Conservation (phyloP, 2,329 filamentous ascomycete species). For the Arthrobotrys megalospora region DNA sequence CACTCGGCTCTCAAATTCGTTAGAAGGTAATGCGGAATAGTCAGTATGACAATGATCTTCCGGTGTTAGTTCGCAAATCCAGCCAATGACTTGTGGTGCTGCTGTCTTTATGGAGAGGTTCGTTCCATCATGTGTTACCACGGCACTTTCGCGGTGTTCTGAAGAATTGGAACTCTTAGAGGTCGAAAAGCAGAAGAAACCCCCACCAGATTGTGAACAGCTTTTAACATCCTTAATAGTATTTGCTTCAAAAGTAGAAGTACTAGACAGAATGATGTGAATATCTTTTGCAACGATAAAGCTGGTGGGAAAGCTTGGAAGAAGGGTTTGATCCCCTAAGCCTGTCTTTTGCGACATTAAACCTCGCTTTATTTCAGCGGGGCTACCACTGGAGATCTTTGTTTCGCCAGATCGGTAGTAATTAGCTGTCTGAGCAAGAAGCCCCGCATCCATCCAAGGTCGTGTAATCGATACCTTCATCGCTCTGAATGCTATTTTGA, state of each 20-base stretch:
- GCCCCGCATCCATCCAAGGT: slow-evolving; percentile 12
- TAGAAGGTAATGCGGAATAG: no score
- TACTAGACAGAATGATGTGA: not conserved
- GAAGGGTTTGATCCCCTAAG: not conserved
- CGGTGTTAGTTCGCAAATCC: slow-evolving; percentile 10
- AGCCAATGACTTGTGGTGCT: slow-evolving; percentile 16
- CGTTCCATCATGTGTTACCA: not conserved
- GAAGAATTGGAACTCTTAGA: not conserved
- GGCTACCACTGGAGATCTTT: not conserved
- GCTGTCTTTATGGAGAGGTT: slow-evolving; percentile 6
- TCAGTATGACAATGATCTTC: not conserved
- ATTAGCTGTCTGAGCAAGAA: slow-evolving; percentile 2
- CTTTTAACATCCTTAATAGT: not conserved
- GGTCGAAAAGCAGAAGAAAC: not conserved
- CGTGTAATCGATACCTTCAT: slow-evolving; percentile 12
- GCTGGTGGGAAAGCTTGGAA: slow-evolving; percentile 1
- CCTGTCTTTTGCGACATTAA: not conserved
- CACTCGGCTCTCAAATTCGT: no score
- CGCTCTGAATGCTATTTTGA: slow-evolving; percentile 14
- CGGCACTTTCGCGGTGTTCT: not conserved
- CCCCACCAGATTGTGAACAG: not conserved
- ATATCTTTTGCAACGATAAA: slow-evolving; percentile 18
- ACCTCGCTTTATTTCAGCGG: not conserved
- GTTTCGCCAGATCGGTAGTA: slow-evolving; percentile 4
- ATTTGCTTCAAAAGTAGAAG: not conserved